These are phyloP conservation scores for Penicillium sp. DNA, from an alignment of 2,329 filamentous ascomycete genomes.

Conservation along the genomic window DNA sequence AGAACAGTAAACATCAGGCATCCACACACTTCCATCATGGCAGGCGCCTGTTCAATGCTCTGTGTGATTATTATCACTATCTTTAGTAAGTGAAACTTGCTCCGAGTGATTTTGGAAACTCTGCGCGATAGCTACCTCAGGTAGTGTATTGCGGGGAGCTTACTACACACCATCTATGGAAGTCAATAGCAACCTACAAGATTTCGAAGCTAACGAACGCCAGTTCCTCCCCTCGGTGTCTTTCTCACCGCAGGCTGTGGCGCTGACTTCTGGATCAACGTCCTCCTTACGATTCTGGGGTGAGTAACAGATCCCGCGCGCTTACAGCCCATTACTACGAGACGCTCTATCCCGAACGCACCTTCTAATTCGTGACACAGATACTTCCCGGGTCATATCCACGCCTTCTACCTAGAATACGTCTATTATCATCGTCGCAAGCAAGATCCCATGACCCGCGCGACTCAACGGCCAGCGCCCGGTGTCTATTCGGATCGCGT, in stretches of 20 bases:
- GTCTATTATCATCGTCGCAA: slow-evolving; percentile 72
- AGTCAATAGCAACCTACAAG: background rate
- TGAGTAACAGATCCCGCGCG: slow-evolving; percentile 32
- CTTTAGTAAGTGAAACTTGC: slow-evolving; percentile 38
- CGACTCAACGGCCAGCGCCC: slow-evolving; percentile 28
- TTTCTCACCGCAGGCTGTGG: slow-evolving; percentile 67
- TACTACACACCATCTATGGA: background rate
- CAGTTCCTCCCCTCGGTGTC: slow-evolving; percentile 68
- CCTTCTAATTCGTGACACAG: slow-evolving; percentile 33
- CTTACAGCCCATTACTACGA: background rate
- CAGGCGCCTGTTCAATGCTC: slow-evolving; percentile 39
- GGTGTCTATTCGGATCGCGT: slow-evolving; percentile 44
- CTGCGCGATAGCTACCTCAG: background rate
- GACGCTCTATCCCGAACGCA: background rate
- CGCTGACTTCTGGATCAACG: slow-evolving; percentile 65
- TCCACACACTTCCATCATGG: slow-evolving; percentile 24
- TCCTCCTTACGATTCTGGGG: slow-evolving; percentile 66
- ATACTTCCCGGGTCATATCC: slow-evolving; percentile 76
- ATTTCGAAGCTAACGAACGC: slow-evolving; percentile 8
- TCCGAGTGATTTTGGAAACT: background rate
- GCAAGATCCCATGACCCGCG: slow-evolving; percentile 23
- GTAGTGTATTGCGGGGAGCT: background rate
- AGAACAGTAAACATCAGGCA: background rate
- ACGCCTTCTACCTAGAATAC: slow-evolving; percentile 81
- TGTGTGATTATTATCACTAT: slow-evolving; percentile 50